These are phyloP conservation scores for Fusarium oligoseptatum DNA, from an alignment of 2,329 filamentous ascomycete species.

Conservation along the genomic window DNA sequence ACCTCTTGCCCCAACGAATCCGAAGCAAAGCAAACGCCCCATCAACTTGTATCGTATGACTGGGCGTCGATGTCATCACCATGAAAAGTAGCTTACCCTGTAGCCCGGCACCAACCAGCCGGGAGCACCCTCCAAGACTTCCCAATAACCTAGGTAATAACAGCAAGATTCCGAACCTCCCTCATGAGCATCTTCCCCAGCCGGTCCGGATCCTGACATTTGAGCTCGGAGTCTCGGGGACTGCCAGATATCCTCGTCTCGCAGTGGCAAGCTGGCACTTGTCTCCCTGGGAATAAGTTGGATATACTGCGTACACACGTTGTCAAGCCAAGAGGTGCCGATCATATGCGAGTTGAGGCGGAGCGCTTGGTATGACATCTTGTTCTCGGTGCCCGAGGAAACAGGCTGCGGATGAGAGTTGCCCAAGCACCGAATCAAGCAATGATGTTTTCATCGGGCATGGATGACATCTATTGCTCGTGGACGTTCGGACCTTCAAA, in stretches of 20 bases:
- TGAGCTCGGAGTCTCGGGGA: conserved; percentile 18
- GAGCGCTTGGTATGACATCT: conserved; percentile 10
- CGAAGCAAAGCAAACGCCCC: background rate
- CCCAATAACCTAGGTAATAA: conserved; percentile 15
- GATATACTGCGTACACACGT: background rate
- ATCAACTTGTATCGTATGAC: background rate
- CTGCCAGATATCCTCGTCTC: conserved; percentile 6
- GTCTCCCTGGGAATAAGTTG: background rate
- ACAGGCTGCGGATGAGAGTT: background rate
- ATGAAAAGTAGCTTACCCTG: conserved; percentile 17
- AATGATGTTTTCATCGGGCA: conserved; percentile 1
- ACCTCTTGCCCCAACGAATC: background rate
- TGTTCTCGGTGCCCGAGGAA: background rate
- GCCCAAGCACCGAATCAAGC: background rate
- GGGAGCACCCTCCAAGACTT: background rate
- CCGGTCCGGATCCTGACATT: conserved; percentile 19
- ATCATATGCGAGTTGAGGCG: conserved; percentile 7
- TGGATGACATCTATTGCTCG: background rate
- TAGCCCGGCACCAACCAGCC: background rate
- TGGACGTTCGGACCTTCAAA: conserved; percentile 31
- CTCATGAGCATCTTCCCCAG: conserved; percentile 7
- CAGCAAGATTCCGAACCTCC: conserved; percentile 19
- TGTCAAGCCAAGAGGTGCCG: background rate
- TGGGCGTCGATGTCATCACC: background rate
- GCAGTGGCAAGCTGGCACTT: background rate